Conservation (phyloP, 1,139 yeast species). For the Yamadazyma blattariae region DNA sequence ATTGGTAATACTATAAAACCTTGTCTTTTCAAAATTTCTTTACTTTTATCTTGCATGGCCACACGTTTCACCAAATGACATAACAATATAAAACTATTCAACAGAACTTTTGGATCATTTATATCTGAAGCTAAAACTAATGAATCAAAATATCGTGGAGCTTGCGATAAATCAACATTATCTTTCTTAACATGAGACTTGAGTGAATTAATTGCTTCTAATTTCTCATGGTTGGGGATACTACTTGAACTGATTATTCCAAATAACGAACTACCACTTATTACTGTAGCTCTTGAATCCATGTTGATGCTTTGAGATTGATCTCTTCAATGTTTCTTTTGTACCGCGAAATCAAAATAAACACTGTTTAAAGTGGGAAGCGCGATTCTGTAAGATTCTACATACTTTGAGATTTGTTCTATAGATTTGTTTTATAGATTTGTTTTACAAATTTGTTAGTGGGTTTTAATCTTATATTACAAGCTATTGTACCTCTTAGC, state of each 20-base stretch:
- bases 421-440: too few relatives aligned
- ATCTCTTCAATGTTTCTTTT: conserved; percentile 1
- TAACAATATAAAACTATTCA: conserved; percentile 60
- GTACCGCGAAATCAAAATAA: conserved; percentile 2
- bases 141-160: conserved; percentile 57
- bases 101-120: conserved; percentile 31
- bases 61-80: conserved; percentile 77
- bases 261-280: conserved; percentile 18
- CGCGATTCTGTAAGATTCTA: too few relatives aligned
- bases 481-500: too few relatives aligned
- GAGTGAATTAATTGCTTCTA: conserved; percentile 45
- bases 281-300: background rate
- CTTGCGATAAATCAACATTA: conserved; percentile 52
- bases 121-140: conserved; percentile 46
- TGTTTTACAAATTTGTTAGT: too few relatives aligned
- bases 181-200: conserved; percentile 72
- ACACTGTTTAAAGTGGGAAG: background rate
- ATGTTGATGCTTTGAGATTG: background rate
- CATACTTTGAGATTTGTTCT: too few relatives aligned
- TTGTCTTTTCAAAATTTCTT: conserved; percentile 45
- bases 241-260: conserved; percentile 20
- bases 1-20: conserved; percentile 56
- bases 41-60: conserved; percentile 58
- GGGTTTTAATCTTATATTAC: too few relatives aligned
- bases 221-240: conserved; percentile 23